phyloP scores from a whole-genome alignment of 768 basidiomycete genomes.

The Suillus paluster region DNA sequence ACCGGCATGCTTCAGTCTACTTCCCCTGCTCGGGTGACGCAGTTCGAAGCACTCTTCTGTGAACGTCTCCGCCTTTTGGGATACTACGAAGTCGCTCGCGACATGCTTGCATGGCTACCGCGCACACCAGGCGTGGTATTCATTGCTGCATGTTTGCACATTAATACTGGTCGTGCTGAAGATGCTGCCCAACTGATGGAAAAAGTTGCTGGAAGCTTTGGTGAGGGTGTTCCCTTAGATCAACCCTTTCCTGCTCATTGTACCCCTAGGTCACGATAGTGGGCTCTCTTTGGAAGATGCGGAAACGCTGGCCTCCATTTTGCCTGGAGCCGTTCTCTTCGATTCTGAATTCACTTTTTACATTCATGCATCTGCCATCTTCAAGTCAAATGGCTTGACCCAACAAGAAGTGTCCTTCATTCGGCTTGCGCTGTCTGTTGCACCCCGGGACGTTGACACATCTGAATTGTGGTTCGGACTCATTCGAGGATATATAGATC shows the following conservation, averaged over 20 bases:
- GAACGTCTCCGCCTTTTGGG: conserved; percentile 68
- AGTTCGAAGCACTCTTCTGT: conserved; percentile 74
- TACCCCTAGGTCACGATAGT: conserved; percentile 48
- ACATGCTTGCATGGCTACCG: conserved; percentile 79
- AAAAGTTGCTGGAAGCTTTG: conserved; percentile 74
- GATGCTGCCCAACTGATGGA: conserved; percentile 78
- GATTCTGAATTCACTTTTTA: conserved; percentile 77
- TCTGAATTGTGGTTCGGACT: conserved; percentile 80
- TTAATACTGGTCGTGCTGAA: conserved; percentile 67
- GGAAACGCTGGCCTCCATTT: conserved; percentile 61
- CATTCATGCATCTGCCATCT: conserved; percentile 74
- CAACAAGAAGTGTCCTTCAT: conserved; percentile 75
- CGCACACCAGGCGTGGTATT: conserved; percentile 77
- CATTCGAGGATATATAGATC: conserved; percentile 74
- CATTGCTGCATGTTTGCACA: conserved; percentile 68
- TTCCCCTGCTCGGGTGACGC: conserved; percentile 68
- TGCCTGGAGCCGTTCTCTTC: conserved; percentile 60
- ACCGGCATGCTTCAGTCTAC: conserved; percentile 70
- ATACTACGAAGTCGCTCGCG: conserved; percentile 61
- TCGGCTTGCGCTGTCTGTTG: conserved; percentile 78
- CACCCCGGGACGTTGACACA: conserved; percentile 55
- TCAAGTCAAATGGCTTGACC: conserved; percentile 60
- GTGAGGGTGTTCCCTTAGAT: conserved; percentile 45
- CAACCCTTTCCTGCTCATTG: background rate
- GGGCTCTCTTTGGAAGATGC: conserved; percentile 62